phyloP scores from a whole-genome alignment of 2,329 filamentous ascomycete genomes.

The Sarocladium strictum region DNA sequence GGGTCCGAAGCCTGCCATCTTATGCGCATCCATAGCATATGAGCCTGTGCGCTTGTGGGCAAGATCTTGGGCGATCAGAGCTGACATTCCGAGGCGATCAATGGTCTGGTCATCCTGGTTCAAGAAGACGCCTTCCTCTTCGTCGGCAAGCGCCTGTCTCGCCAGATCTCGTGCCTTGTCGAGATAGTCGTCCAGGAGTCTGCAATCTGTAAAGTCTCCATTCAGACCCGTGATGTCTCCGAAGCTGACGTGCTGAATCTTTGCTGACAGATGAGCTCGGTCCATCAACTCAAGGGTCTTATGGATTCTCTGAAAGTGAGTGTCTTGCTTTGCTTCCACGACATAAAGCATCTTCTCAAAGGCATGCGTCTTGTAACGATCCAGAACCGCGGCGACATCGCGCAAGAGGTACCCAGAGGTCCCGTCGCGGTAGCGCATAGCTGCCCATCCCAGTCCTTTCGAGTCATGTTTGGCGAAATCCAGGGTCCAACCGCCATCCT shows the following conservation, averaged over 20 bases:
- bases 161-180: conserved; percentile 12
- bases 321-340: conserved; percentile 64
- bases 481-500: conserved; percentile 61
- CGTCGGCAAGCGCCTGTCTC: conserved; percentile 4
- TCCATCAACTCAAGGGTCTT: conserved; percentile 42
- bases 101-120: conserved; percentile 13
- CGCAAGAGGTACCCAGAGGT: conserved; percentile 52
- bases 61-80: conserved; percentile 19
- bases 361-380: conserved; percentile 50
- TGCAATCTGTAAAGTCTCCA: conserved; percentile 13
- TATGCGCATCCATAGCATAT: conserved; percentile 18
- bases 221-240: conserved; percentile 43
- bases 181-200: conserved; percentile 17
- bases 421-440: conserved; percentile 52
- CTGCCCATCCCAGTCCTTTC: conserved; percentile 62
- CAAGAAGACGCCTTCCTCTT: conserved; percentile 13
- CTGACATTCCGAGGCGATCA: conserved; percentile 14
- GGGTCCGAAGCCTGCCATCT: conserved; percentile 24
- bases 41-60: conserved; percentile 19
- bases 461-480: conserved; percentile 68
- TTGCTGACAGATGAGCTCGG: conserved; percentile 22
- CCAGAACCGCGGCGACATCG: conserved; percentile 64
- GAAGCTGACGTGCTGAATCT: conserved; percentile 36
- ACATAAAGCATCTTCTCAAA: conserved; percentile 81
- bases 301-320: conserved; percentile 67